Conservation (phyloP, 805 yeast species). For the Suhomyces prunicola region DNA sequence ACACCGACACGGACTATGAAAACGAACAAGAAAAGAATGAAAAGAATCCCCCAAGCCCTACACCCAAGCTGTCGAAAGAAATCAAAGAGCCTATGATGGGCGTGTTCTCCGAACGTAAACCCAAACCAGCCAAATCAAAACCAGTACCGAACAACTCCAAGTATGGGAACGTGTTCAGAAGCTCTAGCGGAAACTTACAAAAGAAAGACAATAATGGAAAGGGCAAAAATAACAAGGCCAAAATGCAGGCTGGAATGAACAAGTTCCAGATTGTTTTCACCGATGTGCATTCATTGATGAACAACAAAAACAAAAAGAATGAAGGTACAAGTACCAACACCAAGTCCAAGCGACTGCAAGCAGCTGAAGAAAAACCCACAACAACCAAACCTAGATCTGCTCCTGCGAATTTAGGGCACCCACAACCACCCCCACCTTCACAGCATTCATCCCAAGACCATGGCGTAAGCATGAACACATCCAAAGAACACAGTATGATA, state of each 20-base stretch:
- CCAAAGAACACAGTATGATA: constrained; percentile 29
- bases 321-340: neutral
- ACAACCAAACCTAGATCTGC: neutral
- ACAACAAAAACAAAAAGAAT: constrained; percentile 10
- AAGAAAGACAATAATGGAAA: constrained; percentile 1
- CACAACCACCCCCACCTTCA: neutral
- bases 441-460: constrained; percentile 5
- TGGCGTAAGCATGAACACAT: constrained; percentile 11
- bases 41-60: constrained; percentile 34
- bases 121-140: constrained; percentile 3
- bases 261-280: constrained; percentile 47
- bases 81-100: constrained; percentile 35
- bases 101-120: constrained; percentile 29
- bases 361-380: neutral
- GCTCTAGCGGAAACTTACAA: neutral
- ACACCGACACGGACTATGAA: constrained; percentile 5
- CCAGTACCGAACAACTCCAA: neutral
- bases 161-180: neutral
- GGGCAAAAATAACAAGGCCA: constrained; percentile 6
- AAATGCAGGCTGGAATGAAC: constrained; percentile 39
- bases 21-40: constrained; percentile 7
- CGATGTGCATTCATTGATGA: constrained; percentile 27
- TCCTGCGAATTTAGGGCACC: neutral
- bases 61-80: constrained; percentile 30
- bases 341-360: neutral